phyloP scores from a whole-genome alignment of 805 yeast genomes.

The Yarrowia sp. region DNA sequence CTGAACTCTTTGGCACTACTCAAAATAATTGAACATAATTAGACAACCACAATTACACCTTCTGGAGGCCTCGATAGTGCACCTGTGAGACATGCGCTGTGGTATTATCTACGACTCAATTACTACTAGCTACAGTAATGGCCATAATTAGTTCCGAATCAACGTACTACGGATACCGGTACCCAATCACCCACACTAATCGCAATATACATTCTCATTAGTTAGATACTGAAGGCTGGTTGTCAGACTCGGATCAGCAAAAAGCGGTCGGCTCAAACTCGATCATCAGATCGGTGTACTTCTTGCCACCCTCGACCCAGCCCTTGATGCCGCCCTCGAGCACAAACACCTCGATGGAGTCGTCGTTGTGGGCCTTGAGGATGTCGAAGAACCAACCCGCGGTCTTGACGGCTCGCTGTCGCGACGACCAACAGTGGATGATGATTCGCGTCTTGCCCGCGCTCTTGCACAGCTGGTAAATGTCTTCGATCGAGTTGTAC shows the following conservation, averaged over 20 bases:
- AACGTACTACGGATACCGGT: too few relatives aligned
- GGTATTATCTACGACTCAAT: too few relatives aligned
- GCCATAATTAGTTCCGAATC: too few relatives aligned
- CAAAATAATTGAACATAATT: too few relatives aligned
- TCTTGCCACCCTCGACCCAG: constrained; percentile 34
- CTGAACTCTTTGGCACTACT: too few relatives aligned
- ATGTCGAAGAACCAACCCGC: constrained; percentile 33
- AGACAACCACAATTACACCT: not conserved
- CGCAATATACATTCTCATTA: too few relatives aligned
- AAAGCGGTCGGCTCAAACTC: constrained; percentile 31
- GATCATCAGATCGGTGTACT: constrained; percentile 32
- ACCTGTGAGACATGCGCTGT: too few relatives aligned
- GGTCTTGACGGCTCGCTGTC: constrained; percentile 33
- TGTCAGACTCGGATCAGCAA: not conserved
- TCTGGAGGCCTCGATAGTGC: too few relatives aligned
- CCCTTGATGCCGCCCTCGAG: constrained; percentile 33
- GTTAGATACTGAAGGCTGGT: too few relatives aligned
- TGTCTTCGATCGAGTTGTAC: constrained; percentile 30
- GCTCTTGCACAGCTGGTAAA: constrained; percentile 31
- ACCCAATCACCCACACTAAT: too few relatives aligned
- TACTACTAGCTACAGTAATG: too few relatives aligned
- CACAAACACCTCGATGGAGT: constrained; percentile 29
- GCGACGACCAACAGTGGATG: constrained; percentile 32
- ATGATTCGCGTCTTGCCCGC: constrained; percentile 31
- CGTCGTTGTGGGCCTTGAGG: constrained; percentile 28